A percentile compares a stretch with the other conserved stretches of the same genome.
Evolutionary conservation across 2,329 filamentous ascomycete genomes (phyloP).

Genomic region (Colletotrichum coccodes): DNA sequence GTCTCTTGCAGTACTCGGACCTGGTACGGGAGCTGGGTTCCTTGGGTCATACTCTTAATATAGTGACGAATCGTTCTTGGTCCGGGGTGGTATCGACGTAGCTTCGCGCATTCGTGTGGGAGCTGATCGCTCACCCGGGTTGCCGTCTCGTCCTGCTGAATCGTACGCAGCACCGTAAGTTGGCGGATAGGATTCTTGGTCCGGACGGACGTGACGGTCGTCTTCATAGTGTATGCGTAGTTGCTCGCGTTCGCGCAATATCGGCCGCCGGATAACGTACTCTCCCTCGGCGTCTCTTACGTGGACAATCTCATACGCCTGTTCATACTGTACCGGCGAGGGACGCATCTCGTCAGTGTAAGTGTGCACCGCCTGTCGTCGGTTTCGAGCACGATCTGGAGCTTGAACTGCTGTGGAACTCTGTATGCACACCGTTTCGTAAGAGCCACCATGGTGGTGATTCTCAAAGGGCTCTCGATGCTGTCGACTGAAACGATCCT

Average conservation of each 20-base stretch:
- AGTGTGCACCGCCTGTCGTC: not conserved
- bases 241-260: conserved; percentile 44
- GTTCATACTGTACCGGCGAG: conserved; percentile 30
- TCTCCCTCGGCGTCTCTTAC: conserved; percentile 55
- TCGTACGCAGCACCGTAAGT: not conserved
- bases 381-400: not conserved
- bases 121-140: not conserved
- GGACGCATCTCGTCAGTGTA: not conserved
- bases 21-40: conserved; percentile 41
- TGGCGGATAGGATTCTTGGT: not conserved
- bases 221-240: conserved; percentile 33
- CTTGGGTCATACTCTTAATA: conserved; percentile 58
- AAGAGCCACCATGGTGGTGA: not conserved
- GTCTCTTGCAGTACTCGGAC: not conserved
- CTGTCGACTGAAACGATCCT: not conserved
- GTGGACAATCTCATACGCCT: conserved; percentile 57
- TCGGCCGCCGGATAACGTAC: conserved; percentile 57
- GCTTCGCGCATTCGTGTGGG: not conserved
- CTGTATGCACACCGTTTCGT: not conserved
- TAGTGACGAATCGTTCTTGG: not conserved
- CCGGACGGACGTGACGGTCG: not conserved
- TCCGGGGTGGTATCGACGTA: not conserved
- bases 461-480: not conserved
- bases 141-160: not conserved
- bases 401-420: not conserved